Evolutionary conservation across 305 asterid species (phyloP), one percentile per base, ranked within the genome.

Genomic region (Nicotiana rustica): DNA sequence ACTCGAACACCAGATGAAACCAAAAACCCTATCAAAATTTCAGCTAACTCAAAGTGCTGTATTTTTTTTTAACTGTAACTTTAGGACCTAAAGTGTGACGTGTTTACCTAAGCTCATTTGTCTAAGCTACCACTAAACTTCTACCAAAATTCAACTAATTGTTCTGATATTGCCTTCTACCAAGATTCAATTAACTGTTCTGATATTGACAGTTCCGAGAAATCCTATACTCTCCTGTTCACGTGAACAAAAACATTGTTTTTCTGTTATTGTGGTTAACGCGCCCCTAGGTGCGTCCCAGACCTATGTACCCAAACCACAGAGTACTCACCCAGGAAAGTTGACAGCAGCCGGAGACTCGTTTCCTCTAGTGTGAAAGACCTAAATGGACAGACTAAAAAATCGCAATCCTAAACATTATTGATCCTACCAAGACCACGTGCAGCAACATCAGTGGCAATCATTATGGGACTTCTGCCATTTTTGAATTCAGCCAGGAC

Each of bases 391-490:
- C 84, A 89, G 80, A 67, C 90, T 86, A 88, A 84, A 88, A 83
- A 79, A 60, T 86, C 97, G 97, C 88, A 95, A 86, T 85, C 90
- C 87, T 61, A 83, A 80, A 90, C 91, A 85, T 91, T 33, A 82
- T 84, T 88, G 83, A 90, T 91, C 96, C 95, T 93, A 95, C 97
- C 99, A 87, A 93, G 98, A 88, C 99, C 97, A 88, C 98, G 97
- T 55, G 98, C 98, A 87, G 98, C 97, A 82, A 95, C 98, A 90
- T 95, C 98, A 86, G 98, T 95, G 88, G 98, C 98, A 90, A 88
- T 91, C 98, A 95, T 93, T 89, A 95, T 87, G 80, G 97, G 93
- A 88, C 88, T 93, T 90, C 94, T 88, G 86, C 99, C 97, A 92
- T 84, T 91, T 89, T 86, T 93, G 90, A 95, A 95, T 81, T 95